phyloP scores from a whole-genome alignment of 192 early-diverging fungal genomes.

The Dissophora ornata region DNA sequence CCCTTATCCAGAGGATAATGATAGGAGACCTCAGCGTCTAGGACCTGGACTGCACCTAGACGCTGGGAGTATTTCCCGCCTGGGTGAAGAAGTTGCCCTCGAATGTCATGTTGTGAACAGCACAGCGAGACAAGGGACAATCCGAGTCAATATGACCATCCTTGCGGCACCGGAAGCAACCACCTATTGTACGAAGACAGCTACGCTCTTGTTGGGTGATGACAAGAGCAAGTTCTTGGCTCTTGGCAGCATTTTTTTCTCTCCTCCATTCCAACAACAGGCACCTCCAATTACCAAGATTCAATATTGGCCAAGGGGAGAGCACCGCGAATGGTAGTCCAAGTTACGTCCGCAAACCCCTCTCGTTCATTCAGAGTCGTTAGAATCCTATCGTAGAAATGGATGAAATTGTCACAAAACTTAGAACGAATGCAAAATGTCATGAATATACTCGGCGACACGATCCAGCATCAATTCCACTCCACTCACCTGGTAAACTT shows the following conservation, averaged over 20 bases:
- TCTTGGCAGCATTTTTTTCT: constrained; percentile 6
- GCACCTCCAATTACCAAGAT: constrained; percentile 5
- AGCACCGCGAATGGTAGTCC: constrained; percentile 14
- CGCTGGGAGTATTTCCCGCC: no score
- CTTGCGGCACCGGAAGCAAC: no score
- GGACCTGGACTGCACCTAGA: no score
- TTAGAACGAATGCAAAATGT: constrained; percentile 14
- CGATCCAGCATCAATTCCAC: constrained; percentile 2
- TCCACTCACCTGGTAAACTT: neutral
- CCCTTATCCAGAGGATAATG: no score
- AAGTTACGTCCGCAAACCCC: constrained; percentile 11
- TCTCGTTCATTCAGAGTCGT: constrained; percentile 4
- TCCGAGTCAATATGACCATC: no score
- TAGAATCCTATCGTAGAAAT: constrained; percentile 5
- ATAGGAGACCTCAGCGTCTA: no score
- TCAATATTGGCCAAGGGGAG: constrained; percentile 1
- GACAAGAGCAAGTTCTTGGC: neutral
- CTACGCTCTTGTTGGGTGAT: no score
- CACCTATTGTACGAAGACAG: no score
- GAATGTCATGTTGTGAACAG: no score
- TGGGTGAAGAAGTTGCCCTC: no score
- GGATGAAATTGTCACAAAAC: constrained; percentile 6
- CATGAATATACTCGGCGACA: constrained; percentile 4
- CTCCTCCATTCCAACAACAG: constrained; percentile 2
- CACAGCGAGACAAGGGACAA: no score